These are phyloP conservation scores for Paecilomyces sp. DNA, from an alignment of 2,329 filamentous ascomycete species.

Conservation along the genomic window DNA sequence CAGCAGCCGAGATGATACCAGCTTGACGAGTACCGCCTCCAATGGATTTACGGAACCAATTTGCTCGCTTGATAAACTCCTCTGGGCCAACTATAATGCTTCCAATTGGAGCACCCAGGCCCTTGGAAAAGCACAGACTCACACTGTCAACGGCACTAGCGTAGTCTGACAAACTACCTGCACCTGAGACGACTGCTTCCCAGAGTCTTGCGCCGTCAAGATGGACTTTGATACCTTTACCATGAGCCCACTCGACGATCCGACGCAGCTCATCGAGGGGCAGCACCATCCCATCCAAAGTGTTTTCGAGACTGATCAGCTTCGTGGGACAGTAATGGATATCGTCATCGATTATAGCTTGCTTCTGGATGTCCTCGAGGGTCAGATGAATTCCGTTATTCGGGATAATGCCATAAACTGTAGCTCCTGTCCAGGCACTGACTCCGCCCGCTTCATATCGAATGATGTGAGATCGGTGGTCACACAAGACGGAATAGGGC, in stretches of 20 bases:
- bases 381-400: conserved; percentile 67
- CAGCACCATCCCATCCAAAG: conserved; percentile 70
- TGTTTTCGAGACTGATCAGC: conserved; percentile 81
- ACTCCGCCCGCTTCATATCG: conserved; percentile 60
- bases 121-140: conserved; percentile 74
- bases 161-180: conserved; percentile 60
- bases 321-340: conserved; percentile 73
- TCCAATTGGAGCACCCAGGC: conserved; percentile 72
- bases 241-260: conserved; percentile 63
- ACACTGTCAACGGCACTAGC: conserved; percentile 65
- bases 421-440: conserved; percentile 63
- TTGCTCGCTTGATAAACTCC: conserved; percentile 56
- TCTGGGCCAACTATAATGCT: conserved; percentile 61
- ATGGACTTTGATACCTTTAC: conserved; percentile 62
- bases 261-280: conserved; percentile 63
- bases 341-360: conserved; percentile 57
- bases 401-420: conserved; percentile 60
- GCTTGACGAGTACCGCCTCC: conserved; percentile 72
- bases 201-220: conserved; percentile 74
- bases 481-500: conserved; percentile 72
- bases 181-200: conserved; percentile 69
- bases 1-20: conserved; percentile 68
- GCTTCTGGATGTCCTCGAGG: conserved; percentile 64
- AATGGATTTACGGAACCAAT: conserved; percentile 74
- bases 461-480: conserved; percentile 71